Conservation (phyloP, 2,329 filamentous ascomycete genomes). For the Clonostachys rhizophaga region DNA sequence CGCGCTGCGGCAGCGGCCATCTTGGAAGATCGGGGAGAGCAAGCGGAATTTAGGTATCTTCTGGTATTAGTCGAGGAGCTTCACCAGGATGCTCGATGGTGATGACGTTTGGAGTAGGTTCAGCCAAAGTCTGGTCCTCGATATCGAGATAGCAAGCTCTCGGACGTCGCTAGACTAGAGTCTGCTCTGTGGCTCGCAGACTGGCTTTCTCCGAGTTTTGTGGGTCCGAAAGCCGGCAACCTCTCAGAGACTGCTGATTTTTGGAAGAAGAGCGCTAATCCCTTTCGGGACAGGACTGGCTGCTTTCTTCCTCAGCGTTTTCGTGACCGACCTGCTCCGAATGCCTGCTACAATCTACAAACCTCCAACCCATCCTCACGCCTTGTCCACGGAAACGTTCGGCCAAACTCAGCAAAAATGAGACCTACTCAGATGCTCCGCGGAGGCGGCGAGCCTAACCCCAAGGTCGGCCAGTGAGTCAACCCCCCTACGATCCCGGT, state of each 20-base stretch:
- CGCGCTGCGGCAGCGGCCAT: constrained; percentile 51
- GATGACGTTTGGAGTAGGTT: too few species aligned
- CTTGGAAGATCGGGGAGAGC: constrained; percentile 5
- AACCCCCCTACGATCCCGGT: background rate
- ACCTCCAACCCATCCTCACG: constrained; percentile 1
- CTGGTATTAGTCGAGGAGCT: background rate
- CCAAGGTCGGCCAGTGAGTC: constrained; percentile 6
- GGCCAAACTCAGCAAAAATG: constrained; percentile 19
- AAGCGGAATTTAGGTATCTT: background rate
- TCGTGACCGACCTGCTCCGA: background rate
- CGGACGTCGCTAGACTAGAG: too few species aligned
- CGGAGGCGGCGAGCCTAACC: constrained; percentile 13
- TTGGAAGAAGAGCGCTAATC: too few species aligned
- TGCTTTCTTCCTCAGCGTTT: too few species aligned
- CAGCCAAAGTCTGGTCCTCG: too few species aligned
- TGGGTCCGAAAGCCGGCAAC: too few species aligned
- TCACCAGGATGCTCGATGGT: background rate
- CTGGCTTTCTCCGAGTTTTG: too few species aligned
- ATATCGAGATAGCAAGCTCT: too few species aligned
- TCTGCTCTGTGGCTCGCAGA: too few species aligned
- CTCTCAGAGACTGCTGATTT: too few species aligned
- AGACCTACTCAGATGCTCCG: constrained; percentile 38
- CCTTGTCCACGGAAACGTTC: background rate
- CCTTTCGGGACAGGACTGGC: too few species aligned
- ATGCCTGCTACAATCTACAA: background rate